phyloP scores from a whole-genome alignment of 2,329 filamentous ascomycete genomes.

The Cytospora mali region DNA sequence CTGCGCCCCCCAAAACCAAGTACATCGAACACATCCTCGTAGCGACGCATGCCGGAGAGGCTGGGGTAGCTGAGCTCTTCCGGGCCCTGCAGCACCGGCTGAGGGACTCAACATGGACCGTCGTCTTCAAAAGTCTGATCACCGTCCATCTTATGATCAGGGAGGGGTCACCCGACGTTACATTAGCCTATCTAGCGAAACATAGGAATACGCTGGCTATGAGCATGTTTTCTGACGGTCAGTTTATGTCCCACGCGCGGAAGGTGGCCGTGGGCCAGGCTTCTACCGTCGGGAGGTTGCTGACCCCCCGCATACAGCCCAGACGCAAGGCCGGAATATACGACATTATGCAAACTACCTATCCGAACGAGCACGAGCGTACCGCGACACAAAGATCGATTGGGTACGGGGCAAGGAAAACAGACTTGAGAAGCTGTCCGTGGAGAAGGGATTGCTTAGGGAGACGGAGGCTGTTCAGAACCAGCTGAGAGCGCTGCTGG shows the following conservation, averaged over 20 bases:
- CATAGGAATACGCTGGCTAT: constrained; percentile 84
- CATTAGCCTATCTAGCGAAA: constrained; percentile 79
- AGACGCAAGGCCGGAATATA: constrained; percentile 94
- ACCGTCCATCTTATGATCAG: constrained; percentile 97
- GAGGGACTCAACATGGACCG: constrained; percentile 98
- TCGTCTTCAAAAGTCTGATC: constrained; percentile 96
- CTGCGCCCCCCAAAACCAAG: constrained; percentile 96
- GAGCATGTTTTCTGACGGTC: constrained; percentile 90
- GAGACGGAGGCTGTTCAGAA: constrained; percentile 91
- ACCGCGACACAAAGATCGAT: constrained; percentile 81
- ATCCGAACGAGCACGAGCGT: constrained; percentile 78
- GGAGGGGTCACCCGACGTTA: constrained; percentile 88
- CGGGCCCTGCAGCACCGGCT: constrained; percentile 85
- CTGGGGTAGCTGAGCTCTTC: constrained; percentile 94
- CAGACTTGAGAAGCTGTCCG: constrained; percentile 79
- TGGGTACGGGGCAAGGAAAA: constrained; percentile 84
- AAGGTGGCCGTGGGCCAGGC: neutral
- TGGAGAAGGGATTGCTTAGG: constrained; percentile 89
- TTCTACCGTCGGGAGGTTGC: constrained; percentile 15
- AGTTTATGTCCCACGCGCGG: constrained; percentile 38
- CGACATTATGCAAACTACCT: constrained; percentile 89
- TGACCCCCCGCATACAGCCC: constrained; percentile 59
- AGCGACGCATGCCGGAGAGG: constrained; percentile 92
- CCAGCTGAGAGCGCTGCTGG: constrained; percentile 81
- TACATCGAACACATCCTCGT: constrained; percentile 98